Evolutionary conservation across 768 basidiomycete genomes (phyloP).

Genomic region (Tricholoma matsutake): DNA sequence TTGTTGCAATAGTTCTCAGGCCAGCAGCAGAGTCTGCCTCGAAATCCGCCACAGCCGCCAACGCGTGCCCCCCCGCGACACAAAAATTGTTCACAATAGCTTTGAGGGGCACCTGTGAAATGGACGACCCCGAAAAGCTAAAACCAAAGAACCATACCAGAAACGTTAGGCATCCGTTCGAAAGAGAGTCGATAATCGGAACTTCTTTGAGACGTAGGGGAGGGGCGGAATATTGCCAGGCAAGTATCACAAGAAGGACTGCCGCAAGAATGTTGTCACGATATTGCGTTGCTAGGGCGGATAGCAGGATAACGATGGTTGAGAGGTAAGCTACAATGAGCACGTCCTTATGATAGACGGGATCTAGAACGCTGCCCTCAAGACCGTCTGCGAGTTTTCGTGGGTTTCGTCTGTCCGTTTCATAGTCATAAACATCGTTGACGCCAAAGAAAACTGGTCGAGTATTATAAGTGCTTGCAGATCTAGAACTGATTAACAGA

Average conservation of each 20-base stretch:
- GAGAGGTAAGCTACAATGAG: conserved; percentile 11
- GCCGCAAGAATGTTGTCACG: conserved; percentile 10
- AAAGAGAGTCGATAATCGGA: conserved; percentile 11
- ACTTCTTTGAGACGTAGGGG: conserved; percentile 15
- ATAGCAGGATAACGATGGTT: conserved; percentile 8
- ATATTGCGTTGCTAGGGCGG: conserved; percentile 4
- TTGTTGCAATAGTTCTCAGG: conserved; percentile 12
- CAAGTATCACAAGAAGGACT: conserved; percentile 4
- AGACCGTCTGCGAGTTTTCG: conserved; percentile 11
- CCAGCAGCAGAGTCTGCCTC: conserved; percentile 12
- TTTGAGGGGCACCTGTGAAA: conserved; percentile 7
- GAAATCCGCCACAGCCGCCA: conserved; percentile 12
- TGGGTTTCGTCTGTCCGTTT: conserved; percentile 14
- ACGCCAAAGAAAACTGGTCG: conserved; percentile 14
- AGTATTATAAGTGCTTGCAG: background rate
- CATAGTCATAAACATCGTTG: conserved; percentile 14
- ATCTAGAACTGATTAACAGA: background rate
- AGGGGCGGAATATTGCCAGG: conserved; percentile 15
- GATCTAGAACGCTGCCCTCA: conserved; percentile 10
- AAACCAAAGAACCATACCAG: conserved; percentile 16
- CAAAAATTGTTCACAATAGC: conserved; percentile 12
- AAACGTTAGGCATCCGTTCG: conserved; percentile 12
- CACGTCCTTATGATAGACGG: conserved; percentile 9
- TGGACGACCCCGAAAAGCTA: conserved; percentile 10
- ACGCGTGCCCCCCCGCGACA: conserved; percentile 12